These are phyloP conservation scores for Ustilago xerochloae DNA, from an alignment of 1,284 basidiomycete species.

Conservation along the genomic window DNA sequence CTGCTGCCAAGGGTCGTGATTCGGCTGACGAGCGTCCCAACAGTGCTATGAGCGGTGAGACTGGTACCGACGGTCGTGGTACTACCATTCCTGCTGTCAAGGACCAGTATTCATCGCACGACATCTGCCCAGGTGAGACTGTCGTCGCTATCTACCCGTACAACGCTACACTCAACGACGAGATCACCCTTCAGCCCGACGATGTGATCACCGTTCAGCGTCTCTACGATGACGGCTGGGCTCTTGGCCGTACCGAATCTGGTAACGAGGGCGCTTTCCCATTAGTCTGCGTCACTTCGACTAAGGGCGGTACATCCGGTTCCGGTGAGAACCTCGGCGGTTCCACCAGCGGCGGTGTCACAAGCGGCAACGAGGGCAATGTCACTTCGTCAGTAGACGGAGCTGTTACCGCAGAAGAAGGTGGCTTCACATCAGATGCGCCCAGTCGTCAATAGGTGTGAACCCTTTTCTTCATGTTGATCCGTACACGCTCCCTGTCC, in stretches of 20 bases:
- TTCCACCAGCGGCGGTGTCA: conserved; percentile 32
- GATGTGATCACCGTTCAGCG: conserved; percentile 57
- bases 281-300: conserved; percentile 58
- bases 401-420: conserved; percentile 60
- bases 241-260: conserved; percentile 47
- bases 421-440: conserved; percentile 20
- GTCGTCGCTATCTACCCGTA: conserved; percentile 65
- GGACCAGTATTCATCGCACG: conserved; percentile 63
- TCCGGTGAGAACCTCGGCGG: conserved; percentile 46
- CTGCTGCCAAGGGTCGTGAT: conserved; percentile 37
- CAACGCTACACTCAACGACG: conserved; percentile 62
- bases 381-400: conserved; percentile 51
- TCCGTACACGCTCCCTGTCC: background rate
- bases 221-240: conserved; percentile 65
- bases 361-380: conserved; percentile 51
- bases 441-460: conserved; percentile 8
- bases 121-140: conserved; percentile 58
- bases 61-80: conserved; percentile 56
- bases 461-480: background rate
- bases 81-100: conserved; percentile 59
- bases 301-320: conserved; percentile 52
- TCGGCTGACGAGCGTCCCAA: conserved; percentile 46
- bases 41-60: conserved; percentile 52
- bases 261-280: conserved; percentile 60
- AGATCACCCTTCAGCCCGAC: conserved; percentile 60